phyloP scores from a whole-genome alignment of 2,329 filamentous ascomycete genomes.

The Colletotrichum lentis region DNA sequence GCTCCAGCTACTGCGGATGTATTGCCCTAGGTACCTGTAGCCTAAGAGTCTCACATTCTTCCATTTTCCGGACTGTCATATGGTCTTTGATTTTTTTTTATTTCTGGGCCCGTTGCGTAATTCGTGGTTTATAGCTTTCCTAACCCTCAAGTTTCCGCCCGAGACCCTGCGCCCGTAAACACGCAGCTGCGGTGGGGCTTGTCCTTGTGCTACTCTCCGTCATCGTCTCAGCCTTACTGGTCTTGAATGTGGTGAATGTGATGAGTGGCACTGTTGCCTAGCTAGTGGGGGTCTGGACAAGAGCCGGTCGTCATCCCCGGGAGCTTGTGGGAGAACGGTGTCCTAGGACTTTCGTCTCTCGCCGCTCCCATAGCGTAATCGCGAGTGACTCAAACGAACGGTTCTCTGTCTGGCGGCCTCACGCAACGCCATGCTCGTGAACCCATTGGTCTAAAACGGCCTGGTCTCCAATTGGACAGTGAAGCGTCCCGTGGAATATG shows the following conservation, averaged over 20 bases:
- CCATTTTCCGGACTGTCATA: not conserved
- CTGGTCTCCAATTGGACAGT: not conserved
- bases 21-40: not conserved
- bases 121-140: not conserved
- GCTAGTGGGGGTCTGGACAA: not conserved
- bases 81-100: too few species aligned
- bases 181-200: not conserved
- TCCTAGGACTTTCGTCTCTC: not conserved
- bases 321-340: not conserved
- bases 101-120: too few species aligned
- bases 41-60: not conserved
- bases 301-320: not conserved
- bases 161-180: not conserved
- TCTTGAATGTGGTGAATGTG: not conserved
- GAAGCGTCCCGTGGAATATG: not conserved
- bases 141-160: not conserved
- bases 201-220: not conserved
- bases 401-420: conserved; percentile 4
- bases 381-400: conserved; percentile 13
- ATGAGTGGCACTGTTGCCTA: conserved; percentile 4
- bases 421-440: not conserved
- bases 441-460: not conserved
- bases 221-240: not conserved
- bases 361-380: conserved; percentile 8
- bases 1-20: not conserved